Percentiles rank a stretch among this genome's conserved stretches.
These are phyloP conservation scores for Zopfia rhizophila DNA, from an alignment of 2,329 filamentous ascomycete species.

Conservation along the genomic window DNA sequence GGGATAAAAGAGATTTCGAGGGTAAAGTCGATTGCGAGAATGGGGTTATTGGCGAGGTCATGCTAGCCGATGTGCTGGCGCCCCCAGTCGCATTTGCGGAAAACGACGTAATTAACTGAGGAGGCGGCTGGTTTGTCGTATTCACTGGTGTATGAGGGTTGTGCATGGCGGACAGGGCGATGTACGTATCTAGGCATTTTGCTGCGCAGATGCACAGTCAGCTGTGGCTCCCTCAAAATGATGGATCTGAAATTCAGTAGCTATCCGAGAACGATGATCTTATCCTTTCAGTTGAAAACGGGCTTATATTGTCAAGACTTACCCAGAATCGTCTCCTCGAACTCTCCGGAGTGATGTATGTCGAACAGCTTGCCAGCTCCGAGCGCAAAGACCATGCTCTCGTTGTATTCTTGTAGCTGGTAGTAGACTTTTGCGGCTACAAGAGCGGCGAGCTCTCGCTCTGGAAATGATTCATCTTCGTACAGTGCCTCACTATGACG, in stretches of 20 bases:
- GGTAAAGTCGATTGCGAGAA: conserved; percentile 94
- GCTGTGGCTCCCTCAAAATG: not conserved
- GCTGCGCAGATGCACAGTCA: conserved; percentile 57
- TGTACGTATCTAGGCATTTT: conserved; percentile 98
- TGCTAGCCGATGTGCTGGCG: conserved; percentile 70
- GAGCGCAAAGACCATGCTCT: conserved; percentile 98
- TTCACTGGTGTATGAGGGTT: conserved; percentile 63
- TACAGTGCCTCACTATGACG: conserved; percentile 86
- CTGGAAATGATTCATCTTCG: conserved; percentile 93
- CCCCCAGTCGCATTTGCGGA: conserved; percentile 72
- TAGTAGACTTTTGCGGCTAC: conserved; percentile 99
- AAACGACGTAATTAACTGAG: conserved; percentile 84
- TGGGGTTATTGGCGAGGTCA: conserved; percentile 90
- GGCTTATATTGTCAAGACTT: conserved; percentile 36
- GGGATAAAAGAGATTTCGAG: conserved; percentile 93
- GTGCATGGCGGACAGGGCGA: conserved; percentile 76
- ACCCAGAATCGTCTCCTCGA: conserved; percentile 98
- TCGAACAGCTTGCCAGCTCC: conserved; percentile 95
- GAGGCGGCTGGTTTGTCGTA: conserved; percentile 63
- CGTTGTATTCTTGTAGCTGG: conserved; percentile 97
- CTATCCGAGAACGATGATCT: not conserved
- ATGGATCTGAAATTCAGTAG: not conserved
- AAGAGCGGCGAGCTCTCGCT: conserved; percentile 92
- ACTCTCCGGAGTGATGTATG: conserved; percentile 89
- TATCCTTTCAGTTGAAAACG: too few species aligned